Conservation (phyloP, 1,284 basidiomycete species). For the Trametes sp. region DNA sequence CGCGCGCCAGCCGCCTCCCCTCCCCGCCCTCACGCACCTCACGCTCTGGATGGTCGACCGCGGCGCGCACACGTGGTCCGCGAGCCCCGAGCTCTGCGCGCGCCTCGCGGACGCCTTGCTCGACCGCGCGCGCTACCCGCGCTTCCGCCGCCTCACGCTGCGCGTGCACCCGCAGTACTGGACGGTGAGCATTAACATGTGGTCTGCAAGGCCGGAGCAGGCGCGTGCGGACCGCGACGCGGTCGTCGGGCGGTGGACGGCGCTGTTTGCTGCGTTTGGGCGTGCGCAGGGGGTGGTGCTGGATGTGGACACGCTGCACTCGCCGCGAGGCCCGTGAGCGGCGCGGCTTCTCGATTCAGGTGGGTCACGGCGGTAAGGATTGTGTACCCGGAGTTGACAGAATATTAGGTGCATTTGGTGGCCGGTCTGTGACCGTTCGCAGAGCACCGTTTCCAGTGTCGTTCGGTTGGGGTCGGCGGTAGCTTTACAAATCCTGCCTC, state of each 20-base stretch:
- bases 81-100: not conserved
- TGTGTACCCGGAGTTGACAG: too few relatives aligned
- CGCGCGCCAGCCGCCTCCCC: not conserved
- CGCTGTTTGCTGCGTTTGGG: not conserved
- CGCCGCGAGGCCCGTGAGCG: not conserved
- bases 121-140: not conserved
- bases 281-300: not conserved
- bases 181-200: not conserved
- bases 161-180: slow-evolving; percentile 1
- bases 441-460: too few relatives aligned
- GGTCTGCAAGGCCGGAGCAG: not conserved
- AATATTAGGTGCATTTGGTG: too few relatives aligned
- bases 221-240: not conserved
- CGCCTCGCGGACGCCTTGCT: not conserved
- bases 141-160: not conserved
- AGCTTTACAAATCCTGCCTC: too few relatives aligned
- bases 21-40: not conserved
- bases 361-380: too few relatives aligned
- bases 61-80: not conserved
- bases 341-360: too few relatives aligned
- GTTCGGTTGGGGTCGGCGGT: too few relatives aligned
- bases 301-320: not conserved
- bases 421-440: too few relatives aligned
- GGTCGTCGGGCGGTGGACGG: not conserved
- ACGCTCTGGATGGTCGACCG: not conserved